These are phyloP conservation scores for Agapanthus africanus DNA, from an alignment of 106 monocot genomes.

Conservation along the genomic window DNA sequence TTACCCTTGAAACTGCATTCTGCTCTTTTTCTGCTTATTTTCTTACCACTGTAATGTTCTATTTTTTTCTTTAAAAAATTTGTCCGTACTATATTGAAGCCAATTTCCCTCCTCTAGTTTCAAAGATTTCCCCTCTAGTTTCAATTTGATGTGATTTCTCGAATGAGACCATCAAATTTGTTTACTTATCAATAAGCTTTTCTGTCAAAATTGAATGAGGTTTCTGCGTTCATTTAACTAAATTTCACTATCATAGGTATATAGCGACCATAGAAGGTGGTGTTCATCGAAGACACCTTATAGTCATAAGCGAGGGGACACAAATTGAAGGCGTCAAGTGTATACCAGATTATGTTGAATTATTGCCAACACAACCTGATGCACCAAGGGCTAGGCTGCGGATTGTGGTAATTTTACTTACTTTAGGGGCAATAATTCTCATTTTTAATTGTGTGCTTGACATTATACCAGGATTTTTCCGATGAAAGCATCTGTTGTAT, in stretches of 20 bases:
- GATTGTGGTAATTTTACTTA: slow-evolving; percentile 58
- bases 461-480: background rate
- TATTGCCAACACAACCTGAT: slow-evolving; percentile 62
- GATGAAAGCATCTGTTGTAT: background rate
- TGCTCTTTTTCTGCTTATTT: background rate
- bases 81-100: no score
- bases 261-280: slow-evolving; percentile 71
- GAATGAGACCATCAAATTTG: background rate
- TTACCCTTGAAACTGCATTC: background rate
- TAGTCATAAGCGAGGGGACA: slow-evolving; percentile 79
- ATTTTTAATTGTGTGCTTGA: background rate
- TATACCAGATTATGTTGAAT: slow-evolving; percentile 74
- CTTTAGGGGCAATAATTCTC: background rate
- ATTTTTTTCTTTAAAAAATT: background rate
- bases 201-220: background rate
- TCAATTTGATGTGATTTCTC: background rate
- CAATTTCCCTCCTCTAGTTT: no score
- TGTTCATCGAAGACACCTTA: slow-evolving; percentile 60
- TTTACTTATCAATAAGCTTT: background rate
- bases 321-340: slow-evolving; percentile 77
- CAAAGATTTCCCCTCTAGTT: no score
- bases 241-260: slow-evolving; percentile 40
- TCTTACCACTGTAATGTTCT: background rate
- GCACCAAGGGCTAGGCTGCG: slow-evolving; percentile 53
- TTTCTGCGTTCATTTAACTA: background rate